A percentile compares a stretch with the other conserved stretches of the same genome.
phyloP scores from a whole-genome alignment of 306 rosid species.

The Castanea sativa region DNA sequence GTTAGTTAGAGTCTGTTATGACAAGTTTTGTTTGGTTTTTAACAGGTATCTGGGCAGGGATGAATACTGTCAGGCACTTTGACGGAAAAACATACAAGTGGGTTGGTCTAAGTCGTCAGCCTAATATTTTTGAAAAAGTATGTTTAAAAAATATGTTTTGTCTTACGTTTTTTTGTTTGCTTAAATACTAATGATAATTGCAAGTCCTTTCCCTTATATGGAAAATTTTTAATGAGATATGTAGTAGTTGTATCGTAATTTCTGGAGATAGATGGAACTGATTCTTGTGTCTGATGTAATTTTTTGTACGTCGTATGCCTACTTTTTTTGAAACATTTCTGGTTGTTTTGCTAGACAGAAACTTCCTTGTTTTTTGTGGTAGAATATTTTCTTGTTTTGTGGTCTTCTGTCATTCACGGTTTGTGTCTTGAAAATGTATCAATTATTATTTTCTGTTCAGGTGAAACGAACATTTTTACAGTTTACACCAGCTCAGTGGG shows the following conservation, averaged over 20 bases:
- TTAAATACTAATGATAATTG: not conserved
- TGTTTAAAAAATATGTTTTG: constrained; percentile 24
- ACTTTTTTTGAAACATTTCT: too few relatives aligned
- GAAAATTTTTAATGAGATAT: not conserved
- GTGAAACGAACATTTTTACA: constrained; percentile 88
- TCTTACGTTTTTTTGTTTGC: not conserved
- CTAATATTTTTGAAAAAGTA: constrained; percentile 92
- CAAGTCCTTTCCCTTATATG: not conserved
- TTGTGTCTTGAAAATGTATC: constrained; percentile 8
- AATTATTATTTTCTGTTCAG: constrained; percentile 31
- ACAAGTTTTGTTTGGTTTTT: constrained; percentile 18
- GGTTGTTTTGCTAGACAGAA: too few relatives aligned
- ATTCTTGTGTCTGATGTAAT: not conserved
- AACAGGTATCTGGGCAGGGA: constrained; percentile 99
- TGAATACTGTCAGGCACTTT: constrained; percentile 93
- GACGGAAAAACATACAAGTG: constrained; percentile 99
- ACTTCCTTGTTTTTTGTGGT: not conserved
- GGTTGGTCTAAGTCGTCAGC: constrained; percentile 98
- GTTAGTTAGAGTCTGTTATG: constrained; percentile 10
- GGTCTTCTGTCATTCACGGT: not conserved
- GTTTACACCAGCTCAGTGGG: constrained; percentile 98
- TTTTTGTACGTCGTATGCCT: too few relatives aligned
- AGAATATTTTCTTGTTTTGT: not conserved
- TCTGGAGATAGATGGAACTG: not conserved
- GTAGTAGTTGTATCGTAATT: not conserved